Percentiles rank a stretch among this genome's conserved stretches.
Evolutionary conservation across 768 basidiomycete genomes (phyloP).

Genomic region (Holtermanniella nyarrowii): DNA sequence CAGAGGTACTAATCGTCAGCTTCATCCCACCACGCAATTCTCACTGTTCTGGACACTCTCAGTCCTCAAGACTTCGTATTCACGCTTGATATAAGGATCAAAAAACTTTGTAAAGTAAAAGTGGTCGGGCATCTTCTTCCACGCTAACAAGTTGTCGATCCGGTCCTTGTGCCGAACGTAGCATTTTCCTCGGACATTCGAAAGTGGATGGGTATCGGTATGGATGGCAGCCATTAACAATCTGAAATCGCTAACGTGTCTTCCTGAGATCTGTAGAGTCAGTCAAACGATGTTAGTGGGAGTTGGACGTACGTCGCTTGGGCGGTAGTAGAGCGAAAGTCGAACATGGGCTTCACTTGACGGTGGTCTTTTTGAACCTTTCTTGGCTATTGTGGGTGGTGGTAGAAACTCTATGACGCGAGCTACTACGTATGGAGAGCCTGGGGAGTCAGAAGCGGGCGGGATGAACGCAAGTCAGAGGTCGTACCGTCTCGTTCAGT

Average conservation of each 20-base stretch:
- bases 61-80: conserved; percentile 88
- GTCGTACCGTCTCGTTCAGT: conserved; percentile 64
- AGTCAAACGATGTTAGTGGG: neutral
- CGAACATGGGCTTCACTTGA: conserved; percentile 52
- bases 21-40: conserved; percentile 37
- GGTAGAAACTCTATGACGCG: conserved; percentile 95
- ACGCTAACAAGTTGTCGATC: conserved; percentile 80
- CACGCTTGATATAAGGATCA: conserved; percentile 95
- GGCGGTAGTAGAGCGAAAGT: conserved; percentile 93
- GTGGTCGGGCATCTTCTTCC: conserved; percentile 87
- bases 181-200: conserved; percentile 84
- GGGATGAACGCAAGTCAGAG: neutral
- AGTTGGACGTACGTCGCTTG: conserved; percentile 53
- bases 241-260: conserved; percentile 79
- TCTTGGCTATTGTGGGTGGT: conserved; percentile 52
- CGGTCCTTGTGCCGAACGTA: conserved; percentile 91
- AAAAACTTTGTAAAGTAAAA: conserved; percentile 95
- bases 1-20: conserved; percentile 54
- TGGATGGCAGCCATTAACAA: conserved; percentile 90
- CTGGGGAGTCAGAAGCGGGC: conserved; percentile 9
- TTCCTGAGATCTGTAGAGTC: conserved; percentile 62
- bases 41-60: conserved; percentile 77
- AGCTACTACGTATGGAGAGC: conserved; percentile 84
- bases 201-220: conserved; percentile 89
- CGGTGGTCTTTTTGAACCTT: conserved; percentile 13